A percentile compares a stretch with the other conserved stretches of the same genome.
Conservation (phyloP, 169 alveolate species). For the Cryptosporidium tyzzeri region DNA sequence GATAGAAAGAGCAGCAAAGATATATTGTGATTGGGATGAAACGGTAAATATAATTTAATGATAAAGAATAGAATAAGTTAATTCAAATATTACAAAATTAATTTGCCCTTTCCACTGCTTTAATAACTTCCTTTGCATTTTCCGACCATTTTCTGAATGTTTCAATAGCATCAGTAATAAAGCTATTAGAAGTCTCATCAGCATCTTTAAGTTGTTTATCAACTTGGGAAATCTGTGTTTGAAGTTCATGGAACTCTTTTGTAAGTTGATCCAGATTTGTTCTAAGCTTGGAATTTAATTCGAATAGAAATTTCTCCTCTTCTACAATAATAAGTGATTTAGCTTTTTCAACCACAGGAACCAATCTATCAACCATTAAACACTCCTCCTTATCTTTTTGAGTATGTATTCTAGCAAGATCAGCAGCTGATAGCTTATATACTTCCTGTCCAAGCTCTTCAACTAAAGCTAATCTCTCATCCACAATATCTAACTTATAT, state of each 20-base stretch:
- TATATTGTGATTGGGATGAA: too few relatives aligned
- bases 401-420: slow-evolving; percentile 24
- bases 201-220: slow-evolving; percentile 54
- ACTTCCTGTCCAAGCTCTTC: slow-evolving; percentile 55
- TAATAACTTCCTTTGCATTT: slow-evolving; percentile 45
- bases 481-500: slow-evolving; percentile 59
- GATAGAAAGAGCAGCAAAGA: too few relatives aligned
- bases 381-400: slow-evolving; percentile 57
- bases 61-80: too few relatives aligned
- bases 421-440: slow-evolving; percentile 28
- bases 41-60: background rate
- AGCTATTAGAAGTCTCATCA: slow-evolving; percentile 40
- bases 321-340: background rate
- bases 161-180: slow-evolving; percentile 51
- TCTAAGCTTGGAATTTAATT: slow-evolving; percentile 12
- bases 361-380: slow-evolving; percentile 36
- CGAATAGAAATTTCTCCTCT: slow-evolving; percentile 29
- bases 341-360: slow-evolving; percentile 42
- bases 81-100: background rate
- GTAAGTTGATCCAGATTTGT: slow-evolving; percentile 12
- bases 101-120: slow-evolving; percentile 53
- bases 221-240: background rate
- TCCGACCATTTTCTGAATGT: slow-evolving; percentile 63
- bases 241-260: slow-evolving; percentile 9
- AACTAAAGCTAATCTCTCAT: slow-evolving; percentile 39